A percentile compares a stretch with the other conserved stretches of the same genome.
These are phyloP conservation scores for Sporothrix brasiliensis DNA, from an alignment of 2,329 filamentous ascomycete species.

Conservation along the genomic window DNA sequence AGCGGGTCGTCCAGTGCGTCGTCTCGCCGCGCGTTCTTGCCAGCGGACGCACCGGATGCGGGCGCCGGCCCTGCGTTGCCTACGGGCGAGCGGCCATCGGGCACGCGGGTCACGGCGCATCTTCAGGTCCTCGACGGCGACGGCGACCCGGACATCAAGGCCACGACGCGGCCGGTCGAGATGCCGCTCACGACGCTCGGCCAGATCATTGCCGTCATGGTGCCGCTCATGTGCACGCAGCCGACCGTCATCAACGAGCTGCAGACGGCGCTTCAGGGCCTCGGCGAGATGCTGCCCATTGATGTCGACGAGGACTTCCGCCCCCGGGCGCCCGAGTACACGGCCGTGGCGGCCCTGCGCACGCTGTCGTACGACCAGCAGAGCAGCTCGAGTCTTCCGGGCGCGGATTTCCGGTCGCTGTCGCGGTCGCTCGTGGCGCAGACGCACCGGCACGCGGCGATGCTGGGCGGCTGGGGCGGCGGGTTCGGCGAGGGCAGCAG, in stretches of 20 bases:
- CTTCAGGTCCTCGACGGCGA: conserved; percentile 12
- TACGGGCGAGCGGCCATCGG: background rate
- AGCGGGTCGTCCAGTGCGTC: background rate
- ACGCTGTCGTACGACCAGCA: conserved; percentile 22
- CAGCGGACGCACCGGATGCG: background rate
- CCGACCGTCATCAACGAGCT: conserved; percentile 27
- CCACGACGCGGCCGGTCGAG: conserved; percentile 10
- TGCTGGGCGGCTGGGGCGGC: conserved; percentile 22
- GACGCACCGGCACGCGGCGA: conserved; percentile 26
- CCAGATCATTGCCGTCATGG: conserved; percentile 29
- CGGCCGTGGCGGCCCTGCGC: conserved; percentile 25
- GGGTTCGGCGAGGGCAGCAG: conserved; percentile 17
- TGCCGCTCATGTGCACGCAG: conserved; percentile 26
- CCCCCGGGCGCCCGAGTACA: conserved; percentile 23
- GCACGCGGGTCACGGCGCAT: conserved; percentile 20
- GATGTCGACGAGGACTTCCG: conserved; percentile 27
- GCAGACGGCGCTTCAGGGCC: conserved; percentile 20
- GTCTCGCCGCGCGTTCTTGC: background rate
- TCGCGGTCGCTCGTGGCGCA: conserved; percentile 27
- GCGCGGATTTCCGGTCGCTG: conserved; percentile 25
- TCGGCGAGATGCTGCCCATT: conserved; percentile 29
- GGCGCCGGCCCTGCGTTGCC: background rate
- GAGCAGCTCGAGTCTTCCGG: conserved; percentile 24
- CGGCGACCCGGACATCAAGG: conserved; percentile 3
- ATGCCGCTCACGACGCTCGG: conserved; percentile 23